These are phyloP conservation scores for Gastrolobium villosum DNA, from an alignment of 306 rosid genomes.

Conservation along the genomic window DNA sequence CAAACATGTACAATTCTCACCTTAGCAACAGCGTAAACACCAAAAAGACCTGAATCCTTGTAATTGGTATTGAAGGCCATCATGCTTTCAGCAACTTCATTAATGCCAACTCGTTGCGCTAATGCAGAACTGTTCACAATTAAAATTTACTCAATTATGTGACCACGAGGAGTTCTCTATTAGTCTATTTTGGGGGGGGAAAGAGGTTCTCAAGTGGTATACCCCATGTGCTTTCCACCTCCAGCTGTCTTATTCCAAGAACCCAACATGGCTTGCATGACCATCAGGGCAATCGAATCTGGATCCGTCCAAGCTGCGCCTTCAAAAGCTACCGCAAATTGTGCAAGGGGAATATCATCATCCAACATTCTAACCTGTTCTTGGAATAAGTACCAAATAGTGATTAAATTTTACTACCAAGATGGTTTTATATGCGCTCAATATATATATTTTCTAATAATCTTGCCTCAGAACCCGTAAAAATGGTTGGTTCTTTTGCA, in stretches of 20 bases:
- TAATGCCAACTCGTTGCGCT: slow-evolving; percentile 49
- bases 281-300: slow-evolving; percentile 85
- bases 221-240: slow-evolving; percentile 97
- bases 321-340: slow-evolving; percentile 80
- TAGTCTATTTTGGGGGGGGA: not conserved
- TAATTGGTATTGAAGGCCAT: slow-evolving; percentile 48
- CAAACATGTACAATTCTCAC: slow-evolving; percentile 4
- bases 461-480: slow-evolving; percentile 76
- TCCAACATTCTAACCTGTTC: slow-evolving; percentile 84
- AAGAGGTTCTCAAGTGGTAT: slow-evolving; percentile 35
- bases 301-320: slow-evolving; percentile 98
- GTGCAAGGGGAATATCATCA: slow-evolving; percentile 82
- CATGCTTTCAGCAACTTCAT: slow-evolving; percentile 50
- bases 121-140: slow-evolving; percentile 45
- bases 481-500: slow-evolving; percentile 75
- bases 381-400: slow-evolving; percentile 21
- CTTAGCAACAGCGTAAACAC: slow-evolving; percentile 48
- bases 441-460: not conserved
- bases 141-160: not conserved
- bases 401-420: not conserved
- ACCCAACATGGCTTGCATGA: slow-evolving; percentile 90
- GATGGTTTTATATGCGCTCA: not conserved
- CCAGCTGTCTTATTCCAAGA: slow-evolving; percentile 82
- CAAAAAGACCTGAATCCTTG: slow-evolving; percentile 48
- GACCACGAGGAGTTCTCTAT: not conserved